Conservation (phyloP, 2,329 filamentous ascomycete species). For the Phyllosticta citrichinensis region DNA sequence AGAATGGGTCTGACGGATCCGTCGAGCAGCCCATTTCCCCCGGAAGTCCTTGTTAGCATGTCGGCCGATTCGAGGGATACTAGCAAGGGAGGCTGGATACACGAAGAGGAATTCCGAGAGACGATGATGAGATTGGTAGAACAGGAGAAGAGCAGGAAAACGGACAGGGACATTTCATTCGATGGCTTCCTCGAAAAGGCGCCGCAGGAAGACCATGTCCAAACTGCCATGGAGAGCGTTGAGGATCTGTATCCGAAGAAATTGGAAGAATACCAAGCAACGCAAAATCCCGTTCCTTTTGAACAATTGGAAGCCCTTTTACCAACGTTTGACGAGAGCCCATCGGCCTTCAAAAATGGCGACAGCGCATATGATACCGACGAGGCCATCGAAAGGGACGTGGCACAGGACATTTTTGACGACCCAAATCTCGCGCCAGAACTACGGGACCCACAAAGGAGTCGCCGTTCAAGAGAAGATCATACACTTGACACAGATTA, state of each 20-base stretch:
- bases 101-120: slow-evolving; percentile 72
- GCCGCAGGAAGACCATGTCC: slow-evolving; percentile 50
- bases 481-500: background rate
- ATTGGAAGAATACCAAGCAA: slow-evolving; percentile 25
- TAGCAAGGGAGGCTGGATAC: slow-evolving; percentile 75
- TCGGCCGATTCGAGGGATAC: slow-evolving; percentile 69
- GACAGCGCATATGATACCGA: slow-evolving; percentile 33
- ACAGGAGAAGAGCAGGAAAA: slow-evolving; percentile 47
- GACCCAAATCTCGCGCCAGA: no score
- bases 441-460: no score
- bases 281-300: background rate
- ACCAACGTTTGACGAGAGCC: slow-evolving; percentile 46
- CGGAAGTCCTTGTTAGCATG: slow-evolving; percentile 78
- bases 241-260: slow-evolving; percentile 74
- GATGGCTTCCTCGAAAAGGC: slow-evolving; percentile 52
- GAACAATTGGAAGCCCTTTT: background rate
- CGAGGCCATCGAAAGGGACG: slow-evolving; percentile 22
- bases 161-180: slow-evolving; percentile 44
- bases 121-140: slow-evolving; percentile 53
- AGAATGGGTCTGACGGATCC: slow-evolving; percentile 55
- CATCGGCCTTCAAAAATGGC: slow-evolving; percentile 38
- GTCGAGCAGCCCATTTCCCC: slow-evolving; percentile 65
- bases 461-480: background rate
- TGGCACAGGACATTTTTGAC: no score
- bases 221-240: slow-evolving; percentile 71